Evolutionary conservation across 352 stramenopile genomes (phyloP).

Genomic region (Phytophthora megakarya): DNA sequence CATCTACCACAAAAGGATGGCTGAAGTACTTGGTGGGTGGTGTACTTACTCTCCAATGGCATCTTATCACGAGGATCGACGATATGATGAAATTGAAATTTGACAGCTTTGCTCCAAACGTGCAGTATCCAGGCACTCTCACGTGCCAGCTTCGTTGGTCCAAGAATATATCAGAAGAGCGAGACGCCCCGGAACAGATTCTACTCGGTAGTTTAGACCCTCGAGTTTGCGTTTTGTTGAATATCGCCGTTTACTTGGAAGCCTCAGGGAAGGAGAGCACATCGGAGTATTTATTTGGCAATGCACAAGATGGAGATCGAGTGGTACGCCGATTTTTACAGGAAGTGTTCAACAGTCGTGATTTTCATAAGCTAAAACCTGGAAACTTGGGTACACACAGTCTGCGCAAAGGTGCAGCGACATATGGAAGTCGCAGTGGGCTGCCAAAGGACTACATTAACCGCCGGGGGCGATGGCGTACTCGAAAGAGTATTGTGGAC

Average conservation of each 20-base stretch:
- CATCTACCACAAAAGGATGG: neutral
- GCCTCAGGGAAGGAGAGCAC: neutral
- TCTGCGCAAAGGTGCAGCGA: neutral
- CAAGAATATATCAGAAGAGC: constrained; percentile 50
- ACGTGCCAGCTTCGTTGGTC: constrained; percentile 14
- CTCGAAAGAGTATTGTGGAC: neutral
- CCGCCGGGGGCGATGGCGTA: neutral
- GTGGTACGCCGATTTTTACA: neutral
- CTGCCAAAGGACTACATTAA: neutral
- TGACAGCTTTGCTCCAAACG: constrained; percentile 3
- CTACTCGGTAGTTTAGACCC: neutral
- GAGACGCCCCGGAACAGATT: neutral
- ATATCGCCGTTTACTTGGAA: neutral
- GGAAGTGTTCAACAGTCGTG: neutral
- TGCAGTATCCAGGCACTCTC: constrained; percentile 4
- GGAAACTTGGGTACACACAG: neutral
- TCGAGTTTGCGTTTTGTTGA: neutral
- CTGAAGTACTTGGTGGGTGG: neutral
- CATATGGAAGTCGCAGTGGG: neutral
- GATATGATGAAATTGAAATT: constrained; percentile 30
- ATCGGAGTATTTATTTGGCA: neutral
- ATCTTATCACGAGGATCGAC: constrained; percentile 5
- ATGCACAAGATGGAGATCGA: neutral
- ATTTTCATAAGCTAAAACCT: neutral
- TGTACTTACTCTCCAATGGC: constrained; percentile 12